phyloP scores from a whole-genome alignment of 2,329 filamentous ascomycete species.

The Penicillium sp. region DNA sequence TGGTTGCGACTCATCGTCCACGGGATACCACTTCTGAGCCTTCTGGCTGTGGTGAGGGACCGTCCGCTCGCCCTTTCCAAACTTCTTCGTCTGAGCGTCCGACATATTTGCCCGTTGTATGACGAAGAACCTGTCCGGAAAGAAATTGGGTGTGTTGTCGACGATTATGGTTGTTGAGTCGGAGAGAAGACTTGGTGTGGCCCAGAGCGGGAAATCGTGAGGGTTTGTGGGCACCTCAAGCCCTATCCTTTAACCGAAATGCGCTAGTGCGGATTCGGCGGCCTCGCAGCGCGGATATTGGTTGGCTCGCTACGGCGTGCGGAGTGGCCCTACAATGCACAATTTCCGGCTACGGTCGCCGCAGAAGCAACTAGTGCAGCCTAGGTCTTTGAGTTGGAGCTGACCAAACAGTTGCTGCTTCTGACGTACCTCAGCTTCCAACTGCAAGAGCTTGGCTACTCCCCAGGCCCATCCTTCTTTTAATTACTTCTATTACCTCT shows the following conservation, averaged over 20 bases:
- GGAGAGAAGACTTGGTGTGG: conserved; percentile 32
- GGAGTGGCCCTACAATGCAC: background rate
- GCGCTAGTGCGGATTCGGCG: conserved; percentile 34
- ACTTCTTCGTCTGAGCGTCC: conserved; percentile 77
- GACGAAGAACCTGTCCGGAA: conserved; percentile 36
- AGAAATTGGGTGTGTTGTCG: conserved; percentile 37
- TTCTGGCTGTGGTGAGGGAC: conserved; percentile 83
- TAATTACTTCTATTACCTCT: background rate
- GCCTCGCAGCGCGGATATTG: conserved; percentile 4
- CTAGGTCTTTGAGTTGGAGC: conserved; percentile 6
- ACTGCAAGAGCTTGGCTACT: background rate
- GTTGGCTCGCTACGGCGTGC: conserved; percentile 16
- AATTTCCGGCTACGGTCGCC: conserved; percentile 4
- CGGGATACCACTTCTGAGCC: conserved; percentile 99
- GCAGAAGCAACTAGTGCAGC: background rate
- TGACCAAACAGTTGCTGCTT: conserved; percentile 14
- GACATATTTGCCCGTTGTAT: conserved; percentile 51
- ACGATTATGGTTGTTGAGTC: conserved; percentile 39
- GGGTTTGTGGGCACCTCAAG: conserved; percentile 43
- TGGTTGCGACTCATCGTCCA: conserved; percentile 79
- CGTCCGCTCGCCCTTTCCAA: conserved; percentile 92
- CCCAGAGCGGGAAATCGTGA: conserved; percentile 34
- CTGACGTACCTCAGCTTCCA: conserved; percentile 6
- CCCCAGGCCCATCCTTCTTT: background rate
- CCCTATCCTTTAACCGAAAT: conserved; percentile 39